These are phyloP conservation scores for Lachancea fermentati DNA, from an alignment of 805 yeast genomes.

Conservation along the genomic window DNA sequence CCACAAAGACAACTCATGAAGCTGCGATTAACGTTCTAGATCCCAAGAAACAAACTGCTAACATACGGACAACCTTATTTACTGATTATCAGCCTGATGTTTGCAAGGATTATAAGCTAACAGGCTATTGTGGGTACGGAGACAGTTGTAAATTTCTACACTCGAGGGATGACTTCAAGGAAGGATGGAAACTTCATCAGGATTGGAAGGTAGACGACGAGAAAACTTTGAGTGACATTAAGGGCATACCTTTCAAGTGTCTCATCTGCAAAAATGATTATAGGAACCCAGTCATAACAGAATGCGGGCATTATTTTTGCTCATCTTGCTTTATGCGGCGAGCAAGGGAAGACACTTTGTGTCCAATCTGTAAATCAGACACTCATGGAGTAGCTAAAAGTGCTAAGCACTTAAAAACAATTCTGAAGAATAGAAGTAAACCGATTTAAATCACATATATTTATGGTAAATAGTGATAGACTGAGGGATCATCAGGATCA, in stretches of 20 bases:
- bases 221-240: constrained; percentile 21
- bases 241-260: constrained; percentile 53
- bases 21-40: background rate
- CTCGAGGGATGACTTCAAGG: constrained; percentile 76
- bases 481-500: constrained; percentile 51
- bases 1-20: background rate
- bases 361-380: constrained; percentile 54
- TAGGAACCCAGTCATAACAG: constrained; percentile 49
- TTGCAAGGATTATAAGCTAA: constrained; percentile 84
- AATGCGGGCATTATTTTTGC: constrained; percentile 62
- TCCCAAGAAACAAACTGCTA: constrained; percentile 30
- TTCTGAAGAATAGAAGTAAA: constrained; percentile 13
- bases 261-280: constrained; percentile 54
- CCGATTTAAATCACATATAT: background rate
- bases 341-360: constrained; percentile 38
- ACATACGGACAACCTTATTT: constrained; percentile 59
- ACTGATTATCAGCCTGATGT: constrained; percentile 90
- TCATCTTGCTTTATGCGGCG: constrained; percentile 50
- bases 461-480: constrained; percentile 36
- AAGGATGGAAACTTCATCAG: constrained; percentile 57
- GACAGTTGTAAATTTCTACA: constrained; percentile 95
- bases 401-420: constrained; percentile 36
- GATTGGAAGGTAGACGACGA: constrained; percentile 58
- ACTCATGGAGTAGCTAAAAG: constrained; percentile 58
- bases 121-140: constrained; percentile 96